Percentiles rank a stretch among this genome's conserved stretches.
phyloP scores from a whole-genome alignment of 208 protist species.

The Leishmania aethiopica region DNA sequence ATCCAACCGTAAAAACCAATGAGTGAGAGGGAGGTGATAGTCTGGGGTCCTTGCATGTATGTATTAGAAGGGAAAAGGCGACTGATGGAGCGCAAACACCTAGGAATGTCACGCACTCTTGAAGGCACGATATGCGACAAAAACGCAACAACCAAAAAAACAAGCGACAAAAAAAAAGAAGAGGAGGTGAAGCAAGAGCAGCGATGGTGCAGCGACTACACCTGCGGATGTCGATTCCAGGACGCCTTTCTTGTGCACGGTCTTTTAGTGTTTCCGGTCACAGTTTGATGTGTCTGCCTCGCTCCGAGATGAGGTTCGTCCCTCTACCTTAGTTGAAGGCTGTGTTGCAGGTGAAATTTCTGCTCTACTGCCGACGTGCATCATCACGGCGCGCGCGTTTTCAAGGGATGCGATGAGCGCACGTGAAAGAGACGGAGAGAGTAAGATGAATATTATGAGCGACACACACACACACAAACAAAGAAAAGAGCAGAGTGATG shows the following conservation, averaged over 20 bases:
- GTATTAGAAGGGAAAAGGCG: not conserved
- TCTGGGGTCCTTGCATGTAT: not conserved
- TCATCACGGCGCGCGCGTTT: not conserved
- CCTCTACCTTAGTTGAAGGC: not conserved
- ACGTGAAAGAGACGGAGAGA: not conserved
- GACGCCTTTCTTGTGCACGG: not conserved
- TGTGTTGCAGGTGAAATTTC: not conserved
- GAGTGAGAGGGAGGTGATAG: too few species aligned
- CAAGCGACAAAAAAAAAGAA: not conserved
- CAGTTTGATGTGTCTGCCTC: not conserved
- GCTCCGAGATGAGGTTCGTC: not conserved
- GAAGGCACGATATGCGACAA: not conserved
- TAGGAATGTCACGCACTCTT: not conserved
- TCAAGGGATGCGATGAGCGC: not conserved
- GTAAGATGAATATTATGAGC: not conserved
- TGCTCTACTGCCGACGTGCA: not conserved
- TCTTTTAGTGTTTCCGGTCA: not conserved
- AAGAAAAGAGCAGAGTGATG: not conserved
- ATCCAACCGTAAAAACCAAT: not conserved
- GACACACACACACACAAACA: not conserved
- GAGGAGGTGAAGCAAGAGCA: not conserved
- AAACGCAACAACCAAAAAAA: not conserved
- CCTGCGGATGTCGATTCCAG: not conserved
- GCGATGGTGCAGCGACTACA: not conserved
- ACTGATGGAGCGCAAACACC: not conserved